Evolutionary conservation across 345 rosid genomes (phyloP).

Genomic region (Ailanthus altissimus): DNA sequence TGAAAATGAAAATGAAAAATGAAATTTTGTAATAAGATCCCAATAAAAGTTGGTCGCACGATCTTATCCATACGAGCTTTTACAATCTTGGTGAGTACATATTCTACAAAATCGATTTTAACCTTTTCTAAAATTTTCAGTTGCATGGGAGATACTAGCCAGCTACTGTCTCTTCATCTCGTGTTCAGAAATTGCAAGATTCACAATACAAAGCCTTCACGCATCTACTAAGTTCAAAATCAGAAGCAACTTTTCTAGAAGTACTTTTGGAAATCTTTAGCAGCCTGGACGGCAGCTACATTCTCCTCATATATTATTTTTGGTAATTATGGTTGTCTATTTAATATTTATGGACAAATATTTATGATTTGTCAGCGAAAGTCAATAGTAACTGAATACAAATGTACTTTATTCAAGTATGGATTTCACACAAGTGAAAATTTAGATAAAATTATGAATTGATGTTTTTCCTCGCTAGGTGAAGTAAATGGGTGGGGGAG

Average conservation of each 20-base stretch:
- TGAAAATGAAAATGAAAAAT: no score
- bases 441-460: background rate
- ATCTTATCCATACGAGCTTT: no score
- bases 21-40: no score
- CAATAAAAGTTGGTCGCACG: no score
- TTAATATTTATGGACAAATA: no score
- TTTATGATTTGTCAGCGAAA: no score
- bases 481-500: background rate
- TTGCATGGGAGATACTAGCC: background rate
- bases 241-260: constrained; percentile 9
- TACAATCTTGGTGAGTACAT: background rate
- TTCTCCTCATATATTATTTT: background rate
- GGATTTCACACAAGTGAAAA: background rate
- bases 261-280: background rate
- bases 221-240: background rate
- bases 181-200: background rate
- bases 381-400: no score
- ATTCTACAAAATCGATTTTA: background rate
- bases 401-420: background rate
- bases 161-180: background rate
- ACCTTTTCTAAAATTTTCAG: background rate
- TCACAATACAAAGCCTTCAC: constrained; percentile 12
- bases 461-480: background rate
- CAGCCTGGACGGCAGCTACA: background rate
- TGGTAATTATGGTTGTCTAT: background rate